Evolutionary conservation across 2,329 filamentous ascomycete genomes (phyloP).

Genomic region (Ophiocordyceps camponoti-floridani): DNA sequence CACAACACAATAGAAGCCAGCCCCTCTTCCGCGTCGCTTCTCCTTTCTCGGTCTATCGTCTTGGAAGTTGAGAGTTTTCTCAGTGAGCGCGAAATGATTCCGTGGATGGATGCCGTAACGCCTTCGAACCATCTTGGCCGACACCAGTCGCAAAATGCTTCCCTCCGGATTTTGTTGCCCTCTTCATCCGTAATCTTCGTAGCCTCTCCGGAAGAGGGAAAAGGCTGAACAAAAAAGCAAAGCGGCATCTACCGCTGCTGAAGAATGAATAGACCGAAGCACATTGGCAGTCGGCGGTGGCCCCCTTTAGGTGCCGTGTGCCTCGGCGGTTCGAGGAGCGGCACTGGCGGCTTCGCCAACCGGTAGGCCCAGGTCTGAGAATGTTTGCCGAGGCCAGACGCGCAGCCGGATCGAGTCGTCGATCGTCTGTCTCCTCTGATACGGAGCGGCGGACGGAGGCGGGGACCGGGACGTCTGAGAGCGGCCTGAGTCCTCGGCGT

Average conservation of each 20-base stretch:
- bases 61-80: no score
- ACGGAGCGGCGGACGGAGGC: neutral
- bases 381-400: constrained; percentile 6
- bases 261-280: neutral
- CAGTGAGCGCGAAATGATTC: neutral
- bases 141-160: neutral
- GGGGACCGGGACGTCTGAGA: constrained; percentile 1
- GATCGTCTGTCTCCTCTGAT: neutral
- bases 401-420: neutral
- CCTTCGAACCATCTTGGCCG: neutral
- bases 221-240: neutral
- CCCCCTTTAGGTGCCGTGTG: constrained; percentile 3
- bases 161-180: neutral
- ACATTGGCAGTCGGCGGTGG: no score
- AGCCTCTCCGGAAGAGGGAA: neutral
- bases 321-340: constrained; percentile 6
- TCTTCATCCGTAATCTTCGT: neutral
- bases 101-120: neutral
- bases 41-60: no score
- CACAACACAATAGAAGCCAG: neutral
- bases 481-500: constrained; percentile 13
- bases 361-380: constrained; percentile 22
- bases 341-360: constrained; percentile 12
- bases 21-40: no score
- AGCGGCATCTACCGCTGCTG: neutral